Evolutionary conservation across 768 basidiomycete genomes (phyloP), one percentile per base, ranked within the genome.

Genomic region (Pleurotus giganteus): DNA sequence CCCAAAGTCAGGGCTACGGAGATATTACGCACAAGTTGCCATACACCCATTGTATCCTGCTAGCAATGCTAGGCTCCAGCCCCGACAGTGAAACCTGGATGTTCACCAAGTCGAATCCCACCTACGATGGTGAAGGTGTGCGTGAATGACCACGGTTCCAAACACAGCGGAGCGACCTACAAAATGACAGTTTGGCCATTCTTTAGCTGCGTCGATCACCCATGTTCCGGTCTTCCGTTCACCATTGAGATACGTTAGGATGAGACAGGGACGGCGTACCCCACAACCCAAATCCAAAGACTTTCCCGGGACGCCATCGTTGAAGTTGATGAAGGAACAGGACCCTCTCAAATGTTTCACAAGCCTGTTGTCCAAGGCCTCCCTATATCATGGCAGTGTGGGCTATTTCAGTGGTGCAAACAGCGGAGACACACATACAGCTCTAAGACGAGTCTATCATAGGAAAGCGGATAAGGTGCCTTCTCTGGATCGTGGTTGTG

Each of bases 31-130:
- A 90, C 89, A 91, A 89, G 62, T 91, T 91, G 32, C 89, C 88
- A 61, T 89, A 84, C 21, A 79, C 72, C 88, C 88, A 91, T 60
- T 75, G 70, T 67, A 91, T 78, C 21, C 89, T 83, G 3, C 69
- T 66, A 6, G 82, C 79, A 23, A 87, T 62, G 1, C 73, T 73
- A 4, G 74, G 65, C 6, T 83, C 80, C 8, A 90, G 63, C 15
- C 81, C 54, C 23, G 72, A 71, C 31, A 78, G 68, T 21, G 86
- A 80, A 51, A 87, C 75, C 70, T 91, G 89, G 1, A 90, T 72
- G 58, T 89, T 84, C 36, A 89, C 85, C 44, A 91, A 74, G 68
- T 91, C 89, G 64, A 89, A 88, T 39, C 89, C 89, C 57, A 91
- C 82, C 88, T 90, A 50, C 15, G 57, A 29, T 17, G 4, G 15